These are phyloP conservation scores for Trichoderma cornu-damae DNA, from an alignment of 2,329 filamentous ascomycete genomes.

Conservation along the genomic window DNA sequence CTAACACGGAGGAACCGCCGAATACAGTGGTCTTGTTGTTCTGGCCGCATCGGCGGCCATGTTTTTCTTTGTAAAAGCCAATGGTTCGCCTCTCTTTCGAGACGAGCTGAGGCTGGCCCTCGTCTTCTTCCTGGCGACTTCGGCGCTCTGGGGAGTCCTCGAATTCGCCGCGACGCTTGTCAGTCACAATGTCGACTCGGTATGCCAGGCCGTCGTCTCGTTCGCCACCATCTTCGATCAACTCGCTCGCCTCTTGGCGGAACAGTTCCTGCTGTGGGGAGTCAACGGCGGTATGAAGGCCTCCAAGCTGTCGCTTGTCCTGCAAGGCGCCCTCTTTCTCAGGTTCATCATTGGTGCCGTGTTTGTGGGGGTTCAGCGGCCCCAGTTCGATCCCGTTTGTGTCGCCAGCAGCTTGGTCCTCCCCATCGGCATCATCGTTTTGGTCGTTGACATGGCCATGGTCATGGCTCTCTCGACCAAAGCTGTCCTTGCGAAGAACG, in stretches of 20 bases:
- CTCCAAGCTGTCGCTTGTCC: conserved; percentile 35
- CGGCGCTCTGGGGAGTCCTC: conserved; percentile 50
- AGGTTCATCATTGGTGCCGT: conserved; percentile 50
- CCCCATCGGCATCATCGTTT: conserved; percentile 41
- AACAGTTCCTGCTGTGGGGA: conserved; percentile 52
- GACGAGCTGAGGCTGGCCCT: conserved; percentile 62
- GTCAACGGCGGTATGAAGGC: conserved; percentile 38
- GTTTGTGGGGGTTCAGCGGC: conserved; percentile 50
- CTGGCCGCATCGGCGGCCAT: conserved; percentile 46
- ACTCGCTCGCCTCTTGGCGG: conserved; percentile 47
- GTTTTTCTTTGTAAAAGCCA: conserved; percentile 43
- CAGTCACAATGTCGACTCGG: conserved; percentile 37
- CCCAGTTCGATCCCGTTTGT: conserved; percentile 49
- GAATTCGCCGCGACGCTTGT: conserved; percentile 49
- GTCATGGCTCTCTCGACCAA: conserved; percentile 39
- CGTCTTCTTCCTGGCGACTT: conserved; percentile 47
- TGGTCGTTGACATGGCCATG: conserved; percentile 44
- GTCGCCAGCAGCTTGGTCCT: conserved; percentile 43
- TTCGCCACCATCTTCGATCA: conserved; percentile 55
- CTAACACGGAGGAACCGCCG: conserved; percentile 25
- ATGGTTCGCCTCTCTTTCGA: conserved; percentile 46
- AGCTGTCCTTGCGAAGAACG: conserved; percentile 37
- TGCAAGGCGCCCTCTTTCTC: conserved; percentile 43
- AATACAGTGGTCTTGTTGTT: conserved; percentile 45
- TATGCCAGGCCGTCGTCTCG: conserved; percentile 49